Base-by-base conservation (phyloP, 2,329 filamentous ascomycete genomes). In the Talaromyces funiculosus region DNA sequence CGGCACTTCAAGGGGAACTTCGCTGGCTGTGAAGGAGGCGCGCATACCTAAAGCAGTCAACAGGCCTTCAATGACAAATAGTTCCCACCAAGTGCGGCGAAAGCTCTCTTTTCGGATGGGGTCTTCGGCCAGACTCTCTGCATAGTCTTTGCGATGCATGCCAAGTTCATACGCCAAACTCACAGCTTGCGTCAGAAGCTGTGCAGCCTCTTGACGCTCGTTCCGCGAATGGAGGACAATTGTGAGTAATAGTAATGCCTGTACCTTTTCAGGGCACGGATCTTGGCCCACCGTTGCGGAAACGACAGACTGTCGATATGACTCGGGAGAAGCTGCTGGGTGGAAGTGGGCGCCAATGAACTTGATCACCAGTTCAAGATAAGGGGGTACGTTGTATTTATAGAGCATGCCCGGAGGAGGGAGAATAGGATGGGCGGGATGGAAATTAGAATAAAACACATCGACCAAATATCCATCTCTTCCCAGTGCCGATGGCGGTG, bases 21-120 rank as follows among this genome's bases (percentile, higher is more conserved):
- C 90, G 59, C 84, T 87, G 43, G 88, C 88, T 63, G 85, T 83
- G 89, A 90, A 65, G 16, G 61, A 66, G 16, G 63, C 65, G 60
- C 73, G 72, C 12, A 75, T 70, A 3, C 75, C 75, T 18, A 96
- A 43, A 3, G 90, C 90, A 4, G 90, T 90, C 65, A 95, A 82
- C 82, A 96, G 88, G 59, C 88, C 90, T 71, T 96, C 91, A 14
- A 90, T 83, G n/a, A 90, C 83, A 69, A 88, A 93, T 40, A 90
- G 68, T 67, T 84, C 91, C 92, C 92, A 97, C 92, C 92, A 97
- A 1, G 92, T 97, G 61, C 92, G 82, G 18, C 91, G 84, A 84
- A 90, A 88, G 71, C 88, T 90, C 73, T 97, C 92, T 70, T 93
- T 90, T 3, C 92, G 71, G 1, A 91, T 79, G 0, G 84, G 80